These are phyloP conservation scores for Nepenthes alata DNA, from an alignment of 179 eudicot genomes.

Conservation along the genomic window DNA sequence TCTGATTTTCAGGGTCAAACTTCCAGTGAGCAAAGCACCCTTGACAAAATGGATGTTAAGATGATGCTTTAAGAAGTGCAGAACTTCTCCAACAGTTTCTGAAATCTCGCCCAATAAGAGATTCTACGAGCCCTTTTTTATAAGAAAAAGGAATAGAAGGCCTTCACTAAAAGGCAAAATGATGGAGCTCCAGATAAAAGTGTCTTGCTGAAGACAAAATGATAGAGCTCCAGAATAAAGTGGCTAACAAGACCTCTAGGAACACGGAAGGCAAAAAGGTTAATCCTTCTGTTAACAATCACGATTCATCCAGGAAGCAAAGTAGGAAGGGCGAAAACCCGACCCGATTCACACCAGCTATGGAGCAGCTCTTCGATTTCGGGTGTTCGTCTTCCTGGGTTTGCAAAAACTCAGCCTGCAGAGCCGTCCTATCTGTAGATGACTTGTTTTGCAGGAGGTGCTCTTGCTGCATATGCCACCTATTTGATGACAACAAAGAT, in stretches of 20 bases:
- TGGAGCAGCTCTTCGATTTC: slow-evolving; percentile 24
- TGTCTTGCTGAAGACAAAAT: slow-evolving; percentile 17
- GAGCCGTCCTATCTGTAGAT: slow-evolving; percentile 37
- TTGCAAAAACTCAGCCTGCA: slow-evolving; percentile 72
- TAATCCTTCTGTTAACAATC: slow-evolving; percentile 23
- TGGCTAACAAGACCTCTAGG: slow-evolving; percentile 30
- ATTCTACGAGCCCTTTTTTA: slow-evolving; percentile 15
- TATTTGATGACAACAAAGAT: slow-evolving; percentile 83
- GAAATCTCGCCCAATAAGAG: slow-evolving; percentile 14
- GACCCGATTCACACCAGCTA: slow-evolving; percentile 23
- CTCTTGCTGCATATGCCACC: slow-evolving; percentile 92
- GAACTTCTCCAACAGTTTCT: slow-evolving; percentile 17
- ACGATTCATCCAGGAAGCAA: slow-evolving; percentile 32
- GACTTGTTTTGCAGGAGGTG: slow-evolving; percentile 69
- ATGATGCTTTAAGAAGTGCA: slow-evolving; percentile 16
- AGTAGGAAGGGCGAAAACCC: slow-evolving; percentile 53
- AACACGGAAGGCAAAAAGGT: slow-evolving; percentile 33
- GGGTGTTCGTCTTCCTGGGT: slow-evolving; percentile 36
- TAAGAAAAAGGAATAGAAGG: slow-evolving; percentile 17
- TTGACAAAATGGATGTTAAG: slow-evolving; percentile 16
- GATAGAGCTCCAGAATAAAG: slow-evolving; percentile 36
- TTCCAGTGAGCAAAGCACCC: slow-evolving; percentile 42
- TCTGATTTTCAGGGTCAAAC: slow-evolving; percentile 27
- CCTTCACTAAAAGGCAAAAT: slow-evolving; percentile 24
- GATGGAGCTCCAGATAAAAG: slow-evolving; percentile 36